phyloP scores from a whole-genome alignment of 148 eudicot species.

The Dianthus caryophyllus region DNA sequence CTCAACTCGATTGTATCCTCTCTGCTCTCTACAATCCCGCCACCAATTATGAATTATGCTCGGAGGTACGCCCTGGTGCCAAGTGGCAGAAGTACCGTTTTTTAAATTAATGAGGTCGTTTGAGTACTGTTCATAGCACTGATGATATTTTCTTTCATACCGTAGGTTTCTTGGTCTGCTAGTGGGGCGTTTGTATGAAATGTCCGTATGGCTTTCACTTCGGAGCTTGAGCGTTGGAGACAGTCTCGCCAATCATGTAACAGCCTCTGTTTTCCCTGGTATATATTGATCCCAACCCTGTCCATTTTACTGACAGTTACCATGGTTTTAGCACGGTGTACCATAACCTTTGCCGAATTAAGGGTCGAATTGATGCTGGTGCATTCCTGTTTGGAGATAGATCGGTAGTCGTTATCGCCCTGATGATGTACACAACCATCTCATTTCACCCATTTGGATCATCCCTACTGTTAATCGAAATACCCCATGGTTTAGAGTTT shows the following conservation, averaged over 20 bases:
- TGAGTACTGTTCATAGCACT: neutral
- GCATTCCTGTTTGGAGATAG: too few relatives aligned
- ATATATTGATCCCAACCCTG: neutral
- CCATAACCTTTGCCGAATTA: too few relatives aligned
- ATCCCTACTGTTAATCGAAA: too few relatives aligned
- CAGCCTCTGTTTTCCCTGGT: neutral
- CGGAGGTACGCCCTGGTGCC: conserved; percentile 17
- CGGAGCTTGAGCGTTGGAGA: neutral
- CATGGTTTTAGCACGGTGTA: too few relatives aligned
- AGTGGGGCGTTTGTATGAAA: neutral
- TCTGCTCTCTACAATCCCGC: too few relatives aligned
- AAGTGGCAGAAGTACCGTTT: neutral
- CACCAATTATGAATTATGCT: neutral
- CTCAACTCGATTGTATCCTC: too few relatives aligned
- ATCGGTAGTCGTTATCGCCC: too few relatives aligned
- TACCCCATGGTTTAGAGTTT: too few relatives aligned
- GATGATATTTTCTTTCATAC: neutral
- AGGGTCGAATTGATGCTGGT: too few relatives aligned
- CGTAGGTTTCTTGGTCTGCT: neutral
- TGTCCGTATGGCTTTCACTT: neutral
- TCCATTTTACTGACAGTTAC: too few relatives aligned
- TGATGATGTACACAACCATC: too few relatives aligned
- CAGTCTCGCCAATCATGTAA: conserved; percentile 2
- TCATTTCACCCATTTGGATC: too few relatives aligned
- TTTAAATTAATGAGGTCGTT: conserved; percentile 16